Percentiles rank a stretch among this genome's conserved stretches.
Conservation (phyloP, 1,284 basidiomycete genomes). For the Fomes fomentarius region DNA sequence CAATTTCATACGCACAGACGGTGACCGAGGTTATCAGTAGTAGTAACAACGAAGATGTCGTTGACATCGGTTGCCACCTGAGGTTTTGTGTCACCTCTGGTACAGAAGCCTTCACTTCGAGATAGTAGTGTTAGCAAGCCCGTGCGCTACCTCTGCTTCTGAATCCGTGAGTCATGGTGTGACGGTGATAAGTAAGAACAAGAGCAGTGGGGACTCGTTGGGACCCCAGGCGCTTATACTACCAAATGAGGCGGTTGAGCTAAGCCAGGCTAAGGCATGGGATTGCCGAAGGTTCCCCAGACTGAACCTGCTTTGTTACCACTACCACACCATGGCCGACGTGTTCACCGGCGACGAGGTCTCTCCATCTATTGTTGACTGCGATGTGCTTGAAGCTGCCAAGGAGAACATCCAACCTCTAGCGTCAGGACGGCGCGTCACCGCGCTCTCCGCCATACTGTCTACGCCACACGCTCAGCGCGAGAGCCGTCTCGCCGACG, state of each 20-base stretch:
- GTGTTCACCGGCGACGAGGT: conserved; percentile 30
- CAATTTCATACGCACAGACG: no score
- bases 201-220: no score
- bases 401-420: conserved; percentile 86
- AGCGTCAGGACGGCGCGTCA: conserved; percentile 71
- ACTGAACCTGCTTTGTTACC: background rate
- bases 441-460: conserved; percentile 70
- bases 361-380: conserved; percentile 60
- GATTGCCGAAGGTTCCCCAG: no score
- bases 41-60: no score
- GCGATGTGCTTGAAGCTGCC: conserved; percentile 77
- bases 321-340: conserved; percentile 25
- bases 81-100: no score
- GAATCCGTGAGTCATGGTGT: no score
- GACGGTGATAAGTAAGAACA: no score
- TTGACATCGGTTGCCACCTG: no score
- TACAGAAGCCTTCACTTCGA: no score
- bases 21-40: no score
- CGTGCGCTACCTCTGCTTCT: no score
- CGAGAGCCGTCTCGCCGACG: conserved; percentile 64
- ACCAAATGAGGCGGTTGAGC: background rate
- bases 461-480: conserved; percentile 75
- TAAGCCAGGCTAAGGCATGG: background rate
- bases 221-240: background rate
- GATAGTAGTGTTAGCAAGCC: no score